phyloP scores from a whole-genome alignment of 352 stramenopile genomes.

The Phytophthora syringae region DNA sequence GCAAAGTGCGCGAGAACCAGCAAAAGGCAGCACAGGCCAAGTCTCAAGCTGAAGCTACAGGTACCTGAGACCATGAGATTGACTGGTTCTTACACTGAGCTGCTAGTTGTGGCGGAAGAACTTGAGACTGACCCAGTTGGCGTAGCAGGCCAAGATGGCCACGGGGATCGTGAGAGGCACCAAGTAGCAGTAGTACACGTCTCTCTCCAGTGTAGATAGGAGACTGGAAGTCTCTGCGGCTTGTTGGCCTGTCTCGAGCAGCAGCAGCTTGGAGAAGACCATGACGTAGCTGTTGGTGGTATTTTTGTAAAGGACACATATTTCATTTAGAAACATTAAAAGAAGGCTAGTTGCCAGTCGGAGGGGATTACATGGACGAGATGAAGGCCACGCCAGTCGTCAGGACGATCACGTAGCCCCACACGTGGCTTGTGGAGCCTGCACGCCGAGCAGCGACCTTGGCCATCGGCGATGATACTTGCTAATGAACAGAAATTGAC shows the following conservation, averaged over 20 bases:
- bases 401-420: constrained; percentile 82
- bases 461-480: too few relatives aligned
- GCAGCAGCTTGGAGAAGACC: constrained; percentile 72
- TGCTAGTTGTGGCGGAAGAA: constrained; percentile 87
- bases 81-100: not conserved
- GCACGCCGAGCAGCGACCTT: constrained; percentile 45
- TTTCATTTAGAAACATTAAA: not conserved
- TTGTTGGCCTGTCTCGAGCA: too few relatives aligned
- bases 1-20: constrained; percentile 63
- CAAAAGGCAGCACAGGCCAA: constrained; percentile 1
- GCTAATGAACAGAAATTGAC: too few relatives aligned
- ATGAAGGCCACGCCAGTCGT: constrained; percentile 58
- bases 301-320: not conserved
- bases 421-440: constrained; percentile 78
- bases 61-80: not conserved
- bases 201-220: constrained; percentile 54
- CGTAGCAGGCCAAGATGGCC: constrained; percentile 78
- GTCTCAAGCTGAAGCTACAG: constrained; percentile 1
- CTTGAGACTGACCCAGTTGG: constrained; percentile 88
- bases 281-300: constrained; percentile 62
- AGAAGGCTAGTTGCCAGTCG: not conserved
- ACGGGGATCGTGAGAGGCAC: constrained; percentile 80
- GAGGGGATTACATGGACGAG: constrained; percentile 60
- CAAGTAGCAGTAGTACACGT: constrained; percentile 86
- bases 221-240: too few relatives aligned